These are phyloP conservation scores for Discostella stelligera DNA, from an alignment of 352 stramenopile genomes.

Conservation along the genomic window DNA sequence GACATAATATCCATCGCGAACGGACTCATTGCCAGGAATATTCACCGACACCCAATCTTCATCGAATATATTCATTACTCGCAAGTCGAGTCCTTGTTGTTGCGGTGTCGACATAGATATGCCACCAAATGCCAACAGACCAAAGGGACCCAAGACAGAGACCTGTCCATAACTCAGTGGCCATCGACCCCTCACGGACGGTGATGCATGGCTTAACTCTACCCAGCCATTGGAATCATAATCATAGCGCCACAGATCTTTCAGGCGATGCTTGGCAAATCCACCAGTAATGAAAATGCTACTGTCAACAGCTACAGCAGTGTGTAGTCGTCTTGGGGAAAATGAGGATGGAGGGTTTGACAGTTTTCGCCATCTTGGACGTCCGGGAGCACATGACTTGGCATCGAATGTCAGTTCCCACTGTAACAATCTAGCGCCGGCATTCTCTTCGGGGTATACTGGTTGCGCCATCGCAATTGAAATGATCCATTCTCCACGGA, in stretches of 20 bases:
- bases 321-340: slow-evolving; percentile 26
- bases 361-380: slow-evolving; percentile 30
- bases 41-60: slow-evolving; percentile 23
- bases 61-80: slow-evolving; percentile 35
- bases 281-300: slow-evolving; percentile 42
- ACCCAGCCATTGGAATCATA: slow-evolving; percentile 26
- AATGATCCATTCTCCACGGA: slow-evolving; percentile 35
- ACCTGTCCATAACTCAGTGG: slow-evolving; percentile 17
- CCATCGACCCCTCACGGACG: neutral
- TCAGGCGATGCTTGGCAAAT: slow-evolving; percentile 15
- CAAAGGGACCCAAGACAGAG: slow-evolving; percentile 30
- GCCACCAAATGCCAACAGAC: slow-evolving; percentile 29
- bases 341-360: slow-evolving; percentile 15
- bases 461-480: slow-evolving; percentile 10
- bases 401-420: slow-evolving; percentile 34
- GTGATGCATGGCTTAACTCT: slow-evolving; percentile 14
- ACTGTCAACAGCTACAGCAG: slow-evolving; percentile 28
- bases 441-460: neutral
- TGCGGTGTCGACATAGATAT: neutral
- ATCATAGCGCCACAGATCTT: slow-evolving; percentile 51
- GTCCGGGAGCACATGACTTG: slow-evolving; percentile 18
- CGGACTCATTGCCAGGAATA: neutral
- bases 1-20: neutral
- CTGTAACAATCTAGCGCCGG: slow-evolving; percentile 12
- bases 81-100: slow-evolving; percentile 22